Evolutionary conservation across 768 basidiomycete genomes (phyloP).

Genomic region (Mycena venus): DNA sequence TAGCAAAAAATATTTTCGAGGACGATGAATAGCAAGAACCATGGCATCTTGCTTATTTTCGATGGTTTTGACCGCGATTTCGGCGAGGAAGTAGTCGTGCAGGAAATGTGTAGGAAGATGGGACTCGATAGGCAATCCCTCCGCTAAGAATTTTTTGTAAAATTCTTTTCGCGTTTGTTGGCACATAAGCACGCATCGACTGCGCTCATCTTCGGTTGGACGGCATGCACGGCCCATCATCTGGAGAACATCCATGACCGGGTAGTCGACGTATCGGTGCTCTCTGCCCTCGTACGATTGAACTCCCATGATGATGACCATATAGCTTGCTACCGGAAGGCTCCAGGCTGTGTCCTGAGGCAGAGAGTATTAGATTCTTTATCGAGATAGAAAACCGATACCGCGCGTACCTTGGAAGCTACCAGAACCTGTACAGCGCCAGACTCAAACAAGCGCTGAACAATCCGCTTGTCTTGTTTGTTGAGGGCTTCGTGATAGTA

Average conservation of each 20-base stretch:
- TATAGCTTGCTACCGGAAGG: constrained; percentile 92
- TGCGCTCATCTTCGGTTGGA: constrained; percentile 87
- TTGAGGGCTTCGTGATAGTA: constrained; percentile 96
- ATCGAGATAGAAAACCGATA: not conserved
- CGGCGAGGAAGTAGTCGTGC: constrained; percentile 98
- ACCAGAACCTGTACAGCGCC: constrained; percentile 96
- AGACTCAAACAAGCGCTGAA: constrained; percentile 91
- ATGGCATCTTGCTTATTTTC: constrained; percentile 99
- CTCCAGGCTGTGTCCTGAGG: constrained; percentile 95
- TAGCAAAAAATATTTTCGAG: constrained; percentile 2
- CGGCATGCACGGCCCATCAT: constrained; percentile 99
- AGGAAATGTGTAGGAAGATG: constrained; percentile 91
- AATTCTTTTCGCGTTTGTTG: constrained; percentile 99
- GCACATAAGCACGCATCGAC: constrained; percentile 96
- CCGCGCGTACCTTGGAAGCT: constrained; percentile 83
- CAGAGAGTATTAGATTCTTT: not conserved
- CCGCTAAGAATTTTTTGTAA: constrained; percentile 97
- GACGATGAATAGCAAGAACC: constrained; percentile 56
- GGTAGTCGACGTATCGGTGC: constrained; percentile 97
- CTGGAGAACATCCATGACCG: constrained; percentile 97
- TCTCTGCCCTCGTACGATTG: constrained; percentile 97
- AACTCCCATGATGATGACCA: constrained; percentile 99
- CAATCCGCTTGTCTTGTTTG: constrained; percentile 94
- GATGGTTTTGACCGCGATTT: constrained; percentile 98
- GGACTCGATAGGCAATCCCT: constrained; percentile 98